Evolutionary conservation across 2,329 filamentous ascomycete genomes (phyloP).

Genomic region (Aspergillus neotritici): DNA sequence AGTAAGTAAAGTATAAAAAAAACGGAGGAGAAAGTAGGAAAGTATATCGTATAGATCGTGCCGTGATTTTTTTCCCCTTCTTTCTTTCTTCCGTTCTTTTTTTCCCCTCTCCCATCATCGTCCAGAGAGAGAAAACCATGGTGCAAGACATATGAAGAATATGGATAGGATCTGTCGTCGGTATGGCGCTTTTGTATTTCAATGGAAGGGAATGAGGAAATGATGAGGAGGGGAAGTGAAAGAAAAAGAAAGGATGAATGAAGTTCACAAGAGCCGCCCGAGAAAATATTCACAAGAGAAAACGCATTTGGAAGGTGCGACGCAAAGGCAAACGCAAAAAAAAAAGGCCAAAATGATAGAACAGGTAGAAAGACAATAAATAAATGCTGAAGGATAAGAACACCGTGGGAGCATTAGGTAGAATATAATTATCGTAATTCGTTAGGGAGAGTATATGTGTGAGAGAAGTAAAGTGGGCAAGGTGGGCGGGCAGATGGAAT

Average conservation of each 20-base stretch:
- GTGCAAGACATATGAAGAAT: too few relatives aligned
- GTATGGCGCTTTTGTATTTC: too few relatives aligned
- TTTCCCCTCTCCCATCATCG: too few relatives aligned
- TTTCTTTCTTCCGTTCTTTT: too few relatives aligned
- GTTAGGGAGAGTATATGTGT: conserved; percentile 4
- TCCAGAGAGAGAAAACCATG: too few relatives aligned
- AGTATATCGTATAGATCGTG: neutral
- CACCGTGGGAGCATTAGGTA: too few relatives aligned
- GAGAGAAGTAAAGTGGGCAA: neutral
- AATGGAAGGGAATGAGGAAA: neutral
- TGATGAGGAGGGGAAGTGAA: neutral
- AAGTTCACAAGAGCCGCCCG: neutral
- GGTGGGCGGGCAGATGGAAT: conserved; percentile 3
- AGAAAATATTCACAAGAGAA: neutral
- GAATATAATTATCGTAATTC: conserved; percentile 15
- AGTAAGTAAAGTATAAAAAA: neutral
- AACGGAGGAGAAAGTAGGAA: neutral
- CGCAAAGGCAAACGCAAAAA: neutral
- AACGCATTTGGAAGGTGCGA: too few relatives aligned
- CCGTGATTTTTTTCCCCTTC: too few relatives aligned
- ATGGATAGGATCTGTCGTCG: too few relatives aligned
- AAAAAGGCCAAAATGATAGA: conserved; percentile 3
- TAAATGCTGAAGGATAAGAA: conserved; percentile 11
- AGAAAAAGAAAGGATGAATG: neutral
- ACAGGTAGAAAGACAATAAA: conserved; percentile 6